Evolutionary conservation across 345 rosid species (phyloP), one percentile per base, ranked within the genome.

Genomic region (Schrenkiella parvula): DNA sequence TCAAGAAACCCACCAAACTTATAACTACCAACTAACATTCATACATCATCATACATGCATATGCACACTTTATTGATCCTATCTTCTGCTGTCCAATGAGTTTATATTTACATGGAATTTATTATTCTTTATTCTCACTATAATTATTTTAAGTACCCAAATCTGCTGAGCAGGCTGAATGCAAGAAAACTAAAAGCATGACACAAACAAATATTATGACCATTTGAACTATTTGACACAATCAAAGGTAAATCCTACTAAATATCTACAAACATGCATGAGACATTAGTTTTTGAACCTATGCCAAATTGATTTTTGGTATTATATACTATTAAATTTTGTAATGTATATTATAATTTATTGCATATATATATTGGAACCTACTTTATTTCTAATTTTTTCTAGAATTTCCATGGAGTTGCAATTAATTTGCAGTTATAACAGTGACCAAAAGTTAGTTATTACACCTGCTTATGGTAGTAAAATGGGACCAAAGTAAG

Each of bases 21-120:
- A 26, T 70, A 76, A 76, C 75, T 63, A 29, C 66, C 75, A 76
- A 76, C 79, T 54, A 76, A 55, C 79, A 46, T 70, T 46, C 70
- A 63, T 63, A 63, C 71, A 48, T 22, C 53, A 48, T 21, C 53
- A 48, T 48, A 28, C n/a, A 56, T 73, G 71, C 75, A 76, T 63
- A 69, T 69, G 79, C 75, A 28, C 73, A 46, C 58, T 53, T 70
- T 62, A 54, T 14, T 62, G 38, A 54, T 63, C 74, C 42, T 75
- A 68, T 60, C 69, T 48, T 59, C 72, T 58, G 41, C 54, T 74
- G 37, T 48, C 78, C 72, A 74, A 58, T 74, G 52, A 66, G 12
- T 46, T 66, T 74, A 38, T 53, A 15, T 52, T 62, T 22, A 60
- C 74, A 61, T 60, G 79, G 56, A 32, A 3, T 23, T 14, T 43